These are phyloP conservation scores for Auricularia auricula-judae DNA, from an alignment of 768 basidiomycete species.

Conservation along the genomic window DNA sequence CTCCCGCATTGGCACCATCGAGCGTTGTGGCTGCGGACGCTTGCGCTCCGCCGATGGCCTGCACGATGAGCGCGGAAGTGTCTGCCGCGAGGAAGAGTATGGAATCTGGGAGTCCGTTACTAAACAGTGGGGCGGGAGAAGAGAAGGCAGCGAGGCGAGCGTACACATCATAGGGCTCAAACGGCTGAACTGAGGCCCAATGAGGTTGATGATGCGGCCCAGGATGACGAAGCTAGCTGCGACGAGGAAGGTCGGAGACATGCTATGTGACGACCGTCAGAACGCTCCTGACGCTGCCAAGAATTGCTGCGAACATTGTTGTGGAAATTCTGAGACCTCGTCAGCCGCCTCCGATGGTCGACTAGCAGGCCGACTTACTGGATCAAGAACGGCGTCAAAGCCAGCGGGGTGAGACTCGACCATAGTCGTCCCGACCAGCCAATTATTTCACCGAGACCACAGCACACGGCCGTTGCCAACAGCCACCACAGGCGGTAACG, in stretches of 20 bases:
- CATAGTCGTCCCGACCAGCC: constrained; percentile 49
- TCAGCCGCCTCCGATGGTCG: neutral
- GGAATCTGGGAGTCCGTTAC: constrained; percentile 12
- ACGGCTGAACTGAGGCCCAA: constrained; percentile 15
- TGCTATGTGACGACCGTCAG: neutral
- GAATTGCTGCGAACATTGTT: constrained; percentile 25
- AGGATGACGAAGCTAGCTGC: constrained; percentile 13
- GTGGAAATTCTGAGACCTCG: constrained; percentile 29
- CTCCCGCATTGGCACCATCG: constrained; percentile 23
- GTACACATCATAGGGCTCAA: constrained; percentile 6
- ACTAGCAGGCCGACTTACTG: constrained; percentile 20
- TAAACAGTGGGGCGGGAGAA: neutral
- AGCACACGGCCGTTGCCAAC: constrained; percentile 34
- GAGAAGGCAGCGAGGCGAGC: neutral
- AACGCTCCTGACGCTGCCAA: neutral
- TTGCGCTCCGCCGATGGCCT: constrained; percentile 51
- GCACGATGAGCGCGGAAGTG: constrained; percentile 47
- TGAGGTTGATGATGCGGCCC: constrained; percentile 8
- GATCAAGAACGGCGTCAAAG: constrained; percentile 27
- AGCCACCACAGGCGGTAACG: constrained; percentile 42
- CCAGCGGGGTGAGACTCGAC: constrained; percentile 24
- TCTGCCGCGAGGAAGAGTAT: constrained; percentile 28
- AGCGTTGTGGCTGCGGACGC: constrained; percentile 28
- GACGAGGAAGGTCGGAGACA: constrained; percentile 13
- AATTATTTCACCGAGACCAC: constrained; percentile 37